These are phyloP conservation scores for Neobulgaria alba DNA, from an alignment of 2,329 filamentous ascomycete species.

Conservation along the genomic window DNA sequence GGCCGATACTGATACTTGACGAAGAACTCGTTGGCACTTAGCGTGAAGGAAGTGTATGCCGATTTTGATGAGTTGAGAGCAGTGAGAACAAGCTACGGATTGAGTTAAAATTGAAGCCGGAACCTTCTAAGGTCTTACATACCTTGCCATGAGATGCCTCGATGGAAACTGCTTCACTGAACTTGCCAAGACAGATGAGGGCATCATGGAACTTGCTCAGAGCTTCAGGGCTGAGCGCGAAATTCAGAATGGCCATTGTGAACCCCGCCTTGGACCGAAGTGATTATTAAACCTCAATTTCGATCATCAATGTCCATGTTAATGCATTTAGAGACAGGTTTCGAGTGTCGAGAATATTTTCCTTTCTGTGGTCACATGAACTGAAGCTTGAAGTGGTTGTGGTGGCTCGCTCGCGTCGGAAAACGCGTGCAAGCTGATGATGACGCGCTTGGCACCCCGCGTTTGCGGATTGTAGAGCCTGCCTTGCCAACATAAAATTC, in stretches of 20 bases:
- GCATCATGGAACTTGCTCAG: conserved; percentile 63
- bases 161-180: conserved; percentile 69
- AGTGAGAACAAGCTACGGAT: conserved; percentile 56
- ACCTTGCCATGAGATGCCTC: conserved; percentile 37
- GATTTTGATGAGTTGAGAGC: conserved; percentile 75
- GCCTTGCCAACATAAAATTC: no score
- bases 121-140: conserved; percentile 1
- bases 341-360: no score
- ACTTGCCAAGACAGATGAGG: conserved; percentile 66
- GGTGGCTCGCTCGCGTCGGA: background rate
- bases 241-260: conserved; percentile 57
- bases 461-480: no score
- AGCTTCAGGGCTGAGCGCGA: conserved; percentile 66
- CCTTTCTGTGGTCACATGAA: no score
- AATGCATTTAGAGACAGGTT: no score
- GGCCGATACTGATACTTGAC: conserved; percentile 60
- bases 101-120: conserved; percentile 9
- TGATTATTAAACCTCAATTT: no score
- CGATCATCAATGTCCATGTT: no score
- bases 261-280: no score
- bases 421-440: background rate
- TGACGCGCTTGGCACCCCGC: background rate
- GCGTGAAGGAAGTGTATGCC: conserved; percentile 65
- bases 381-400: no score
- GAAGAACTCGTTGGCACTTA: conserved; percentile 62